Conservation (phyloP, 2,329 filamentous ascomycete genomes). For the Raffaelea ambrosiae region DNA sequence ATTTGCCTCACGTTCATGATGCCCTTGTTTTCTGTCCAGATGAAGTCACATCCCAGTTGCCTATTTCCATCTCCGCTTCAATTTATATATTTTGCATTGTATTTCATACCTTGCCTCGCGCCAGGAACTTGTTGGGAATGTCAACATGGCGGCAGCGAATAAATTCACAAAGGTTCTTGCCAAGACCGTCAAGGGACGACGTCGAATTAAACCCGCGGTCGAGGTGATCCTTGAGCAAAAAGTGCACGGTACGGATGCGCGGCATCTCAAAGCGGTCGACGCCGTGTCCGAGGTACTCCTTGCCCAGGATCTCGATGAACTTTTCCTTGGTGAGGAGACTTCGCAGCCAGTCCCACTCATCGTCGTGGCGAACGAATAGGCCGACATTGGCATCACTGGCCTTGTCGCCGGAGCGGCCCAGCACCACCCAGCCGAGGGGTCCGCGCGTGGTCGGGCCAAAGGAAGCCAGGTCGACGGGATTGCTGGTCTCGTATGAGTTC, state of each 20-base stretch:
- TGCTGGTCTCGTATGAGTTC: constrained; percentile 7
- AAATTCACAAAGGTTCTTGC: constrained; percentile 44
- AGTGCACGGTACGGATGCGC: constrained; percentile 17
- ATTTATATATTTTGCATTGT: too few relatives aligned
- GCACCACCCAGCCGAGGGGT: constrained; percentile 23
- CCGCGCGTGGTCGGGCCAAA: constrained; percentile 13
- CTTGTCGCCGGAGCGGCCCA: constrained; percentile 29
- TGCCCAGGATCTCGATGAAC: constrained; percentile 6
- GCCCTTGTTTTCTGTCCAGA: too few relatives aligned
- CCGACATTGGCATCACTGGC: constrained; percentile 27
- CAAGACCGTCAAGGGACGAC: constrained; percentile 36
- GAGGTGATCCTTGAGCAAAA: constrained; percentile 32
- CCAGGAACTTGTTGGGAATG: constrained; percentile 16
- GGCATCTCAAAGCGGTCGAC: constrained; percentile 36
- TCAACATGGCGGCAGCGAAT: constrained; percentile 24
- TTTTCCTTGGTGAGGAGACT: constrained; percentile 14
- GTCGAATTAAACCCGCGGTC: constrained; percentile 20
- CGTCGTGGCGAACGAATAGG: constrained; percentile 26
- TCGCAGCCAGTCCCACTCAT: constrained; percentile 31
- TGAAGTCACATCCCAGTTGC: too few relatives aligned
- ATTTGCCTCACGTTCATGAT: too few relatives aligned
- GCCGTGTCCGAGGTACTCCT: background rate
- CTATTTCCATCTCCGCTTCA: too few relatives aligned
- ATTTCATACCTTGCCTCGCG: constrained; percentile 7
- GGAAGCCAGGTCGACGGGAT: constrained; percentile 5